phyloP scores from a whole-genome alignment of 305 asterid species.

The Fraxinus baroniana region DNA sequence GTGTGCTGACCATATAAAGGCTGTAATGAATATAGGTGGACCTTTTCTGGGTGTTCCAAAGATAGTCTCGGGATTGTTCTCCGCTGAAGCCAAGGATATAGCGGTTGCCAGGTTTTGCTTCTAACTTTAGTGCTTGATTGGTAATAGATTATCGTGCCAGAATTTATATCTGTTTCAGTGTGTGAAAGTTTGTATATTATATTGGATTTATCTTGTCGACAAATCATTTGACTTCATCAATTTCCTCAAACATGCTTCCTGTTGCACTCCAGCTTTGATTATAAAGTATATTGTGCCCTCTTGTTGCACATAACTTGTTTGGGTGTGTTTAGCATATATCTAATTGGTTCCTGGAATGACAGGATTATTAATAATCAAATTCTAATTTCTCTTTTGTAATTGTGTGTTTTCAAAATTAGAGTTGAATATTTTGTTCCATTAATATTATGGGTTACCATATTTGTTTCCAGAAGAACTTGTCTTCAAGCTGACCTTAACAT shows the following conservation, averaged over 20 bases:
- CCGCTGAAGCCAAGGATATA: slow-evolving; percentile 82
- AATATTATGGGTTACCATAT: background rate
- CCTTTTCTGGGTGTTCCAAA: slow-evolving; percentile 87
- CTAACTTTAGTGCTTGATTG: slow-evolving; percentile 19
- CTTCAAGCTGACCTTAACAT: background rate
- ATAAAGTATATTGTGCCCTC: background rate
- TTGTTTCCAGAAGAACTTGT: background rate
- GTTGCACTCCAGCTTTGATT: slow-evolving; percentile 5
- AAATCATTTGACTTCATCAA: slow-evolving; percentile 1
- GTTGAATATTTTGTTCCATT: background rate
- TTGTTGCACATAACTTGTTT: background rate
- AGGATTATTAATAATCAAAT: slow-evolving; percentile 1
- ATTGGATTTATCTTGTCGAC: background rate
- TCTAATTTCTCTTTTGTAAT: background rate
- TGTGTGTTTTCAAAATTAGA: background rate
- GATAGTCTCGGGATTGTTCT: slow-evolving; percentile 67
- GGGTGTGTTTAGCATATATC: background rate
- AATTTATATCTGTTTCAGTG: background rate
- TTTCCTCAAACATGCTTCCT: slow-evolving; percentile 2
- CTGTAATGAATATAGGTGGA: slow-evolving; percentile 79
- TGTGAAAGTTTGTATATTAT: background rate
- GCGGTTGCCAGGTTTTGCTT: slow-evolving; percentile 67
- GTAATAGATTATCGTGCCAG: slow-evolving; percentile 16
- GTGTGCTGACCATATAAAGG: slow-evolving; percentile 78
- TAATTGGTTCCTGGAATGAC: background rate